Evolutionary conservation across 306 rosid species (phyloP).

Genomic region (Medicago arabica): DNA sequence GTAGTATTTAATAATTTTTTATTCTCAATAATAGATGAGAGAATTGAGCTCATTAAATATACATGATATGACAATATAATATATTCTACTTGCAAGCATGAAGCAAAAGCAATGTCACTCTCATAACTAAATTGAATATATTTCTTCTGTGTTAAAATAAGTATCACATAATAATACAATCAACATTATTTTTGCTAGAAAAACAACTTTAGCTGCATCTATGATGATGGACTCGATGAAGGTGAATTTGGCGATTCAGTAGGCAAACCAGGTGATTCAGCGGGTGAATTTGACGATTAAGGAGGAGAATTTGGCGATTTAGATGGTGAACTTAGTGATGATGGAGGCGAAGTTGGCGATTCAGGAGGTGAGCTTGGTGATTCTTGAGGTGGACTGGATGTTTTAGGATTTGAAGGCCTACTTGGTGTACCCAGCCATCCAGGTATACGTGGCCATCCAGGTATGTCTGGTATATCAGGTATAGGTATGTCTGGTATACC

Average conservation of each 20-base stretch:
- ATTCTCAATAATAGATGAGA: too few species aligned
- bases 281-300: background rate
- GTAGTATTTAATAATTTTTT: too few species aligned
- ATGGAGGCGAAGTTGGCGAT: background rate
- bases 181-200: background rate
- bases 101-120: background rate
- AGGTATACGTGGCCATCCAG: too few species aligned
- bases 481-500: too few species aligned
- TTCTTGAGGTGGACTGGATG: too few species aligned
- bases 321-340: background rate
- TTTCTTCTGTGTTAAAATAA: background rate
- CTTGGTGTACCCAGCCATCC: background rate
- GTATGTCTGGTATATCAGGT: background rate
- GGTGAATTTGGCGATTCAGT: too few species aligned
- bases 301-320: background rate
- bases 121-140: background rate
- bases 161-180: background rate
- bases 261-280: background rate
- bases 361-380: background rate
- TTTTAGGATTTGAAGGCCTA: background rate
- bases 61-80: background rate
- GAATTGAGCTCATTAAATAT: too few species aligned
- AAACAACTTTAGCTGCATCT: background rate
- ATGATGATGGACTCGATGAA: background rate
- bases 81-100: background rate